Conservation (phyloP, 208 protist species). For the Crithidia acanthocephali region DNA sequence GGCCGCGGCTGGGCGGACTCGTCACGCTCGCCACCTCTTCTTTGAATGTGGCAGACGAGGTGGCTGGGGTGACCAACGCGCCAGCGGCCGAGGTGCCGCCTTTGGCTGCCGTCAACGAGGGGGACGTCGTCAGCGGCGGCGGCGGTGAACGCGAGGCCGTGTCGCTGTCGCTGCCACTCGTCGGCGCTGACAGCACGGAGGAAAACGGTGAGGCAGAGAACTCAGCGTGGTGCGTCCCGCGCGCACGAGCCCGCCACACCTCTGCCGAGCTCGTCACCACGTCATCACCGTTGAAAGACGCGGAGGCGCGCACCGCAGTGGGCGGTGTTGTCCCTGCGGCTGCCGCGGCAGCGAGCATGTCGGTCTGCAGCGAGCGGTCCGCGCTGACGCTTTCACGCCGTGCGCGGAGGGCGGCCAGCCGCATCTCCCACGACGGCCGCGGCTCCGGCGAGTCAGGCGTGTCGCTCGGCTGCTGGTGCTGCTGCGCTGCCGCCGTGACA, state of each 20-base stretch:
- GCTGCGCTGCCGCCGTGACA: background rate
- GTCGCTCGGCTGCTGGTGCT: background rate
- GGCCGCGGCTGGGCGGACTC: background rate
- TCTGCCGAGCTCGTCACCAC: background rate
- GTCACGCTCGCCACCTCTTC: background rate
- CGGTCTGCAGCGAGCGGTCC: background rate
- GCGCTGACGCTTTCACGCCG: constrained; percentile 10
- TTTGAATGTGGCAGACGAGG: background rate
- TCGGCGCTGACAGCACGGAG: constrained; percentile 5
- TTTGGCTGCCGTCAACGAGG: background rate
- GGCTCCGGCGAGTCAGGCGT: background rate
- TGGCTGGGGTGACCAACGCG: background rate
- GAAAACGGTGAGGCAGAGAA: constrained; percentile 15
- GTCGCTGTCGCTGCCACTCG: constrained; percentile 6
- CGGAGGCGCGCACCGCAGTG: background rate
- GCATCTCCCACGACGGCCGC: constrained; percentile 22
- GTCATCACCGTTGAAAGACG: background rate
- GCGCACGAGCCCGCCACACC: constrained; percentile 2
- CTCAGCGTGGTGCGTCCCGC: background rate
- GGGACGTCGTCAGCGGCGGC: background rate
- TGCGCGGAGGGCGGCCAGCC: constrained; percentile 21
- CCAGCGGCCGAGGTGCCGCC: background rate
- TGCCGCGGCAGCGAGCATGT: background rate
- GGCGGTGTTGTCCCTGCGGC: background rate
- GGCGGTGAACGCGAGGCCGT: background rate